Percentiles rank a stretch among this genome's conserved stretches.
phyloP scores from a whole-genome alignment of 306 rosid species.

The Sicyos edulis region DNA sequence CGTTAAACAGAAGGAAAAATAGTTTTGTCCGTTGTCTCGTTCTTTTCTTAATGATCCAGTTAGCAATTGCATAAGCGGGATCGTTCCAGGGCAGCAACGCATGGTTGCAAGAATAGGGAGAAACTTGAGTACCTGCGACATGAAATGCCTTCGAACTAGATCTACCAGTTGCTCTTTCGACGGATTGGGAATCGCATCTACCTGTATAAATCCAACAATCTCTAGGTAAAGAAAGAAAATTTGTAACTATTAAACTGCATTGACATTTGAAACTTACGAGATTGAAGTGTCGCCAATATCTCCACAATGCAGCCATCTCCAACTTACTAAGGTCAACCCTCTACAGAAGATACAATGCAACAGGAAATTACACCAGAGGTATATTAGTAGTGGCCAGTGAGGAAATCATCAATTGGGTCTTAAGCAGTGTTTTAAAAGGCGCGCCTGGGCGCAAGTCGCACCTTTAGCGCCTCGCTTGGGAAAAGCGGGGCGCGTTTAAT shows the following conservation, averaged over 20 bases:
- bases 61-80: neutral
- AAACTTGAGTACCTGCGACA: constrained; percentile 74
- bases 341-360: constrained; percentile 33
- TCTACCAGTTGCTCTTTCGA: constrained; percentile 89
- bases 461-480: no score
- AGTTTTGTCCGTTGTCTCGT: neutral
- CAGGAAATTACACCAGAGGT: neutral
- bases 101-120: neutral
- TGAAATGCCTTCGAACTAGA: constrained; percentile 95
- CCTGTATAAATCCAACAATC: constrained; percentile 36
- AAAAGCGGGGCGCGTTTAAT: no score
- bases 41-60: neutral
- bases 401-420: no score
- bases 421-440: no score
- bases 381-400: no score
- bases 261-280: constrained; percentile 42
- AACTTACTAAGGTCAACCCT: constrained; percentile 86
- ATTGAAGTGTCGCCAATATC: constrained; percentile 95
- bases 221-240: constrained; percentile 10
- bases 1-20: neutral
- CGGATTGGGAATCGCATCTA: constrained; percentile 79
- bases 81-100: neutral
- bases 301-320: constrained; percentile 94
- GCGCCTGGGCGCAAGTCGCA: no score
- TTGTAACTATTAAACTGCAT: neutral